Evolutionary conservation across 768 basidiomycete species (phyloP).

Genomic region (Hortiboletus flavorubellus): DNA sequence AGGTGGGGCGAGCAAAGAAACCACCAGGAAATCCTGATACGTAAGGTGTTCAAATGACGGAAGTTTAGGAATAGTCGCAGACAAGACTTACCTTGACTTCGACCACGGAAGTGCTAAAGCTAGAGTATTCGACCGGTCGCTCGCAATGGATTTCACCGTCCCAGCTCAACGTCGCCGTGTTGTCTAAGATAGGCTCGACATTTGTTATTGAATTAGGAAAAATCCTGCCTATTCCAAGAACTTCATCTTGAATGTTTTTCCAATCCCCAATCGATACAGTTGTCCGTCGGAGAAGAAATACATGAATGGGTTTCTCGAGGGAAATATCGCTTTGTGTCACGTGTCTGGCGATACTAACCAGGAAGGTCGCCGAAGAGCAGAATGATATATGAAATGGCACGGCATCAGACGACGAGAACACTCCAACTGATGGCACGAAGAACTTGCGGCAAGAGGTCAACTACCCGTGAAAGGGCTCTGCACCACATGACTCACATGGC

Average conservation of each 20-base stretch:
- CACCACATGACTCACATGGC: slow-evolving; percentile 25
- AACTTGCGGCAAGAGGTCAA: slow-evolving; percentile 37
- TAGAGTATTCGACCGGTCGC: slow-evolving; percentile 39
- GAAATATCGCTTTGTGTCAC: slow-evolving; percentile 6
- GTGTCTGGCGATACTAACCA: slow-evolving; percentile 13
- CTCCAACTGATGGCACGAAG: slow-evolving; percentile 57
- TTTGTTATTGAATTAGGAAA: slow-evolving; percentile 37
- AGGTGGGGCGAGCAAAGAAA: slow-evolving; percentile 42
- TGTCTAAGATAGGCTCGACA: slow-evolving; percentile 24
- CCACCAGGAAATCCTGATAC: slow-evolving; percentile 56
- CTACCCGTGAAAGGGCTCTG: neutral
- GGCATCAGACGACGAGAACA: slow-evolving; percentile 52
- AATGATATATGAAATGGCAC: slow-evolving; percentile 70
- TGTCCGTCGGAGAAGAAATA: slow-evolving; percentile 55
- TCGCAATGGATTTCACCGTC: slow-evolving; percentile 51
- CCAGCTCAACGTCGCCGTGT: slow-evolving; percentile 51
- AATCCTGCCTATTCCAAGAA: slow-evolving; percentile 49
- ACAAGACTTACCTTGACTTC: slow-evolving; percentile 44
- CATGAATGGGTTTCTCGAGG: slow-evolving; percentile 38
- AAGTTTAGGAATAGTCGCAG: neutral
- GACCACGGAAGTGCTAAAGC: slow-evolving; percentile 49
- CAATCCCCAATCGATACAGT: slow-evolving; percentile 33
- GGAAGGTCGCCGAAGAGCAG: slow-evolving; percentile 42
- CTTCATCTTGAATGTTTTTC: slow-evolving; percentile 20
- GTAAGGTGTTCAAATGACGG: neutral